These are phyloP conservation scores for Colletotrichum godetiae DNA, from an alignment of 2,329 filamentous ascomycete genomes.

Conservation along the genomic window DNA sequence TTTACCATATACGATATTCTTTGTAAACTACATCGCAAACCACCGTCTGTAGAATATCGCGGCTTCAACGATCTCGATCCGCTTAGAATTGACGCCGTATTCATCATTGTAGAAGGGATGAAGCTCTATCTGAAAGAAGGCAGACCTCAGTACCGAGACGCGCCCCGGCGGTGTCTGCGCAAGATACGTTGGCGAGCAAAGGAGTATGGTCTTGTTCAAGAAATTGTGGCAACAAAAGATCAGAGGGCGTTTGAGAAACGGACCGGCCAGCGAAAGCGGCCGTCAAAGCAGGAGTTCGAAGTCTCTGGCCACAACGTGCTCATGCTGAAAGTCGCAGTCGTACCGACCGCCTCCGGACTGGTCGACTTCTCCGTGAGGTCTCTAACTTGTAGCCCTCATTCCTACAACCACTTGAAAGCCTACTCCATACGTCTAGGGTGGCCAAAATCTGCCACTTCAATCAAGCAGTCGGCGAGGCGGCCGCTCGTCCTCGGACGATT, in stretches of 20 bases:
- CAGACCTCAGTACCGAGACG: not conserved
- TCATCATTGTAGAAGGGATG: not conserved
- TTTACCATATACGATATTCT: no score
- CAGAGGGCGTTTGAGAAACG: not conserved
- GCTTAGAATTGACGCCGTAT: not conserved
- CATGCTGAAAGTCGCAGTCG: not conserved
- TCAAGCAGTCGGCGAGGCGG: not conserved
- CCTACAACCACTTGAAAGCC: not conserved
- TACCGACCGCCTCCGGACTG: not conserved
- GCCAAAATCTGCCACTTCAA: not conserved
- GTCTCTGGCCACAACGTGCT: not conserved
- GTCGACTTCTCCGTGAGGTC: not conserved
- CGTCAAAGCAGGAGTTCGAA: not conserved
- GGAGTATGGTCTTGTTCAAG: no score
- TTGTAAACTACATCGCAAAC: not conserved
- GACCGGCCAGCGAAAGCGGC: not conserved
- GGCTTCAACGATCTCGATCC: not conserved
- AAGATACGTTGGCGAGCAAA: not conserved
- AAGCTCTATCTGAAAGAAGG: not conserved
- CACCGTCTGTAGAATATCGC: not conserved
- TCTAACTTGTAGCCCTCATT: not conserved
- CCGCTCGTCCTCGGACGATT: not conserved
- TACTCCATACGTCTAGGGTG: not conserved
- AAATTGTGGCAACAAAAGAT: not conserved
- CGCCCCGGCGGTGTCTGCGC: not conserved